Evolutionary conservation across 2,329 filamentous ascomycete genomes (phyloP), one percentile per base, ranked within the genome.

Genomic region (Cladophialophora carrionii): DNA sequence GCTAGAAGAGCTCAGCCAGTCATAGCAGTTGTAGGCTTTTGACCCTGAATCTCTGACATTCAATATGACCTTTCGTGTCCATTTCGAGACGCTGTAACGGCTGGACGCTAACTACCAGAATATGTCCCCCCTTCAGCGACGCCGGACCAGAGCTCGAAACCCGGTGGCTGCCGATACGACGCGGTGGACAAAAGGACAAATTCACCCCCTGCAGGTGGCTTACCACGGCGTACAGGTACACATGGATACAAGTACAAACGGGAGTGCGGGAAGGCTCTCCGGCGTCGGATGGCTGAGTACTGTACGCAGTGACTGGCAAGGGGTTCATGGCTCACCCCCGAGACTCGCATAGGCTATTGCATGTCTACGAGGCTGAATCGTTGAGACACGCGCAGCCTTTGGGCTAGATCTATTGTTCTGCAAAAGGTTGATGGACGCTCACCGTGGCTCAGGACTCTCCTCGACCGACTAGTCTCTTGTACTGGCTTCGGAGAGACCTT

Each of bases 161-260:
- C n/a, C 37, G 8, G 14, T 7, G 24, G 41, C 41, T 49, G 56
- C 56, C 41, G 56, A 58, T 58, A 58, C 56, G 56, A 58, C 48
- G 2, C 26, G 31, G 22, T 4, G 43, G 17, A 34, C 56, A 58
- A 58, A 58, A 58, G 56, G 41, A 58, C 56, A 31, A 17, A 37
- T 31, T 2, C 9, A 31, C 17, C 56, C 56, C 54, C 41, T 26
- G 43, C 46, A 49, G 20, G 12, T 58, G 17, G 56, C 56, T 49
- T 31, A 51, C 4, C 46, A 31, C 43, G 24, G 37, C 6, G 41
- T 3, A 9, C 29, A 34, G n/a, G 32, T 34, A 3, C n/a, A 22
- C 26, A n/a, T n/a, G n/a, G n/a, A n/a, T n/a, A n/a, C n/a, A n/a
- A n/a, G n/a, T n/a, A 20, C 8, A 26, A 49, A 29, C 9, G 31